A percentile compares a stretch with the other conserved stretches of the same genome.
These are phyloP conservation scores for Tolypocladium ovalisporum DNA, from an alignment of 2,329 filamentous ascomycete genomes.

Conservation along the genomic window DNA sequence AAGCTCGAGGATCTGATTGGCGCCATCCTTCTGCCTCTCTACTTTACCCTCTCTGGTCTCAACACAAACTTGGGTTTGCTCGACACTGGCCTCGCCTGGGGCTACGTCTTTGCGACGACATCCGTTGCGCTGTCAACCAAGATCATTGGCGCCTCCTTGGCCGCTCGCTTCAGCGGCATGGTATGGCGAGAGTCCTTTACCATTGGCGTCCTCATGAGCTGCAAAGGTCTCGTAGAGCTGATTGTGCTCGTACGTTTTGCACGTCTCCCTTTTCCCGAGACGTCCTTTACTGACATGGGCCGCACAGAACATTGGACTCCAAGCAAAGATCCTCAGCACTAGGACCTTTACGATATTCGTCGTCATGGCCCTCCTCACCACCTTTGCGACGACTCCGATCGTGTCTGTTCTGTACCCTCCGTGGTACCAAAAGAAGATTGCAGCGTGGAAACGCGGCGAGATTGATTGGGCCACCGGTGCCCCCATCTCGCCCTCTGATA, in stretches of 20 bases:
- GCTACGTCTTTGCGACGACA: slow-evolving; percentile 76
- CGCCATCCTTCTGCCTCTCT: slow-evolving; percentile 76
- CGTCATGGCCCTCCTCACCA: slow-evolving; percentile 84
- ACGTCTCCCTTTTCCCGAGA: not conserved
- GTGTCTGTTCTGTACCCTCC: slow-evolving; percentile 64
- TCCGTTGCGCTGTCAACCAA: slow-evolving; percentile 76
- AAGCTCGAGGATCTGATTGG: slow-evolving; percentile 89
- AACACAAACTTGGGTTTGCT: slow-evolving; percentile 81
- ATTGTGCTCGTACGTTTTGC: slow-evolving; percentile 67
- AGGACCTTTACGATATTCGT: slow-evolving; percentile 90
- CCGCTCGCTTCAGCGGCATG: slow-evolving; percentile 64
- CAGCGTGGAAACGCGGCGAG: slow-evolving; percentile 61
- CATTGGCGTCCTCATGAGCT: slow-evolving; percentile 89
- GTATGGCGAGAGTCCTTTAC: slow-evolving; percentile 85
- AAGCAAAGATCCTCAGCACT: slow-evolving; percentile 69
- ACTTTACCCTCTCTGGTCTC: slow-evolving; percentile 85
- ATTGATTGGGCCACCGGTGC: slow-evolving; percentile 64
- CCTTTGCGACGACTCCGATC: slow-evolving; percentile 71
- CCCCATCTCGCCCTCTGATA: slow-evolving; percentile 5
- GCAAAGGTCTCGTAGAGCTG: slow-evolving; percentile 87
- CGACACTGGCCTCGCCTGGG: slow-evolving; percentile 75
- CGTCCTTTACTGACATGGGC: not conserved
- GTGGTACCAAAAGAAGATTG: slow-evolving; percentile 41
- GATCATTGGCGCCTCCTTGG: slow-evolving; percentile 69
- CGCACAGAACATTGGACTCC: slow-evolving; percentile 59